These are phyloP conservation scores for Starmerella khaoyaiensis DNA, from an alignment of 805 yeast species.

Conservation along the genomic window DNA sequence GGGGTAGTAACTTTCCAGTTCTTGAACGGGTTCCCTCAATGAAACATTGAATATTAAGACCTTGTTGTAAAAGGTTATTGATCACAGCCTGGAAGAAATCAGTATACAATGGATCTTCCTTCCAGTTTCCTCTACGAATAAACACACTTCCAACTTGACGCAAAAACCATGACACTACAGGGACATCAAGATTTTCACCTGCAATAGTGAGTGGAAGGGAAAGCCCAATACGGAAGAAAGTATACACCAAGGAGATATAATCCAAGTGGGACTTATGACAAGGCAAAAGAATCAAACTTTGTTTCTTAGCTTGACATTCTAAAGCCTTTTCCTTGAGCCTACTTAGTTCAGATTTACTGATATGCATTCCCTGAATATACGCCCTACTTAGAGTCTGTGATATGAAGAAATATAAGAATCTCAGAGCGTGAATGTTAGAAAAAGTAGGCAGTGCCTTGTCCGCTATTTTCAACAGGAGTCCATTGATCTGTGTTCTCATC, in stretches of 20 bases:
- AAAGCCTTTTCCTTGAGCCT: conserved; percentile 27
- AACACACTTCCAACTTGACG: conserved; percentile 44
- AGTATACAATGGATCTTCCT: conserved; percentile 33
- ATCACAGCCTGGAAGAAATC: conserved; percentile 33
- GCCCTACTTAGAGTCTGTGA: conserved; percentile 31
- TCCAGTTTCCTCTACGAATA: conserved; percentile 39
- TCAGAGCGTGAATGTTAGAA: conserved; percentile 24
- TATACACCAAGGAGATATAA: conserved; percentile 44
- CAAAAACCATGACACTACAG: conserved; percentile 40
- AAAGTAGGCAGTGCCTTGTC: conserved; percentile 28
- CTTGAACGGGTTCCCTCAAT: conserved; percentile 57
- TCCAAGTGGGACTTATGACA: conserved; percentile 53
- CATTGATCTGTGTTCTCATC: conserved; percentile 25
- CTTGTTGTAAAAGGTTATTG: conserved; percentile 37
- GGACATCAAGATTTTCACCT: conserved; percentile 53
- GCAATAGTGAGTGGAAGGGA: conserved; percentile 48
- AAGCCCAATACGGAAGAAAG: conserved; percentile 41
- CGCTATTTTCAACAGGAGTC: conserved; percentile 25
- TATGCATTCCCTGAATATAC: conserved; percentile 34
- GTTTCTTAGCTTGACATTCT: conserved; percentile 27
- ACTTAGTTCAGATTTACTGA: conserved; percentile 27
- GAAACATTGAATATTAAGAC: conserved; percentile 44
- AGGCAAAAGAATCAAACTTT: conserved; percentile 37
- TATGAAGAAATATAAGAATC: conserved; percentile 28
- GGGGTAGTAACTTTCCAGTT: conserved; percentile 50